Conservation (phyloP, 1,139 yeast genomes). For the Scheffersomyces quercinus region DNA sequence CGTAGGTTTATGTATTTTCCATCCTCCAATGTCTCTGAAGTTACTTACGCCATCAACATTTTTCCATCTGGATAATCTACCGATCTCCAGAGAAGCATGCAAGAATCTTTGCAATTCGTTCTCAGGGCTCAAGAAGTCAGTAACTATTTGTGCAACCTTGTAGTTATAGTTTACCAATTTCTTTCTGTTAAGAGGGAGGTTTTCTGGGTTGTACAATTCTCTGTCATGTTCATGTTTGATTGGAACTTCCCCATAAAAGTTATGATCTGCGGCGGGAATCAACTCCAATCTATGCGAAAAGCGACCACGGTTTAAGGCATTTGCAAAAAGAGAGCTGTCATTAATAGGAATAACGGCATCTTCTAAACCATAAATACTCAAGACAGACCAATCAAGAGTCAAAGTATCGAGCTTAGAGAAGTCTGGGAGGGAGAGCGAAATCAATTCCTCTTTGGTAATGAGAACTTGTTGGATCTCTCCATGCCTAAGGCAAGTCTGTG, state of each 20-base stretch:
- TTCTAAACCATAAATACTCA: constrained; percentile 69
- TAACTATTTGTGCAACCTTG: constrained; percentile 52
- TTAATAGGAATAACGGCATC: constrained; percentile 66
- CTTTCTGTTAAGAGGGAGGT: constrained; percentile 45
- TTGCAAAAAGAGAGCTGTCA: constrained; percentile 62
- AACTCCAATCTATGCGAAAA: constrained; percentile 55
- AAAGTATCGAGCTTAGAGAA: constrained; percentile 43
- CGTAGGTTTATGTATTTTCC: constrained; percentile 44
- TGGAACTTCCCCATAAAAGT: constrained; percentile 57
- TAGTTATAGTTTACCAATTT: constrained; percentile 57
- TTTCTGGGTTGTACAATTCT: constrained; percentile 34
- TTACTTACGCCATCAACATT: constrained; percentile 66
- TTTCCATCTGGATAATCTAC: constrained; percentile 56
- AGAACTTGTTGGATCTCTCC: constrained; percentile 46
- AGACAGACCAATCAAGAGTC: constrained; percentile 49
- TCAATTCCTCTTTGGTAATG: constrained; percentile 54
- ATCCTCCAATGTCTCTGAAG: constrained; percentile 83
- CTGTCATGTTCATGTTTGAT: constrained; percentile 28
- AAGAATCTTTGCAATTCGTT: constrained; percentile 56
- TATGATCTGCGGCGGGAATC: constrained; percentile 76
- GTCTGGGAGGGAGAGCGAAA: constrained; percentile 54
- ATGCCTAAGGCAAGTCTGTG: constrained; percentile 33
- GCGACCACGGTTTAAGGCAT: constrained; percentile 53
- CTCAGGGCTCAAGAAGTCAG: constrained; percentile 52
- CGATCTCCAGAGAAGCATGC: constrained; percentile 34